Percentiles rank a stretch among this genome's conserved stretches.
Evolutionary conservation across 257 asterid species (phyloP).

Genomic region (Phtheirospermum japonicum): DNA sequence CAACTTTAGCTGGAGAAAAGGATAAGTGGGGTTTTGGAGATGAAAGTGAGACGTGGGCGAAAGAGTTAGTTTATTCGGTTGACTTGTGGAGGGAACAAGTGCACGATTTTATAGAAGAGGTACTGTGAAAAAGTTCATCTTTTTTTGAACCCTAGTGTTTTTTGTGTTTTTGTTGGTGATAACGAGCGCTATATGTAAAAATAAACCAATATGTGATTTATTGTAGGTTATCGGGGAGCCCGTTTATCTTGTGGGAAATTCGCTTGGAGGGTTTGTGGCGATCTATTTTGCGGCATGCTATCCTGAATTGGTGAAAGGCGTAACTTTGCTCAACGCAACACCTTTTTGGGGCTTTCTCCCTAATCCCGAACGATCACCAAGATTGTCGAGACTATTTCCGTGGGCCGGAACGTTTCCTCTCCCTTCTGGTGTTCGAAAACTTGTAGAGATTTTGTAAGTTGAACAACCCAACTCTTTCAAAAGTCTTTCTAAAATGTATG

Average conservation of each 20-base stretch:
- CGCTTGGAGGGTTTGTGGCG: conserved; percentile 91
- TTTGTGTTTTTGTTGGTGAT: too few species aligned
- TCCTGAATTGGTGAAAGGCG: conserved; percentile 89
- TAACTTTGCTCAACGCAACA: conserved; percentile 85
- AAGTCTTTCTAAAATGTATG: neutral
- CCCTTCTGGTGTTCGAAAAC: conserved; percentile 56
- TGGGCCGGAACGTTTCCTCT: conserved; percentile 95
- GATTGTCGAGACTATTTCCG: conserved; percentile 67
- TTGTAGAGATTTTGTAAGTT: conserved; percentile 64
- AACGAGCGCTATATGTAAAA: neutral
- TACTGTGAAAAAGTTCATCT: conserved; percentile 25
- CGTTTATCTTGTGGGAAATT: conserved; percentile 87
- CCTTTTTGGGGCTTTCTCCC: conserved; percentile 97
- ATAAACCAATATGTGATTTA: conserved; percentile 8
- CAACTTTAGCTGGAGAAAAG: conserved; percentile 55
- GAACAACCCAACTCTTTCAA: neutral
- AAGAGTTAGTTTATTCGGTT: conserved; percentile 72
- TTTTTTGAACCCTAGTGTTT: too few species aligned
- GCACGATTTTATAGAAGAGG: conserved; percentile 75
- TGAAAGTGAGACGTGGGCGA: conserved; percentile 82
- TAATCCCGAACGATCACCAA: conserved; percentile 77
- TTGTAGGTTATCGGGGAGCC: conserved; percentile 86
- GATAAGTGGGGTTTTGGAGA: conserved; percentile 86
- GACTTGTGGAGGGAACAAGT: conserved; percentile 95
- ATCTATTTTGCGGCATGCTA: conserved; percentile 77